phyloP scores from a whole-genome alignment of 345 rosid genomes.

The Populus alba region DNA sequence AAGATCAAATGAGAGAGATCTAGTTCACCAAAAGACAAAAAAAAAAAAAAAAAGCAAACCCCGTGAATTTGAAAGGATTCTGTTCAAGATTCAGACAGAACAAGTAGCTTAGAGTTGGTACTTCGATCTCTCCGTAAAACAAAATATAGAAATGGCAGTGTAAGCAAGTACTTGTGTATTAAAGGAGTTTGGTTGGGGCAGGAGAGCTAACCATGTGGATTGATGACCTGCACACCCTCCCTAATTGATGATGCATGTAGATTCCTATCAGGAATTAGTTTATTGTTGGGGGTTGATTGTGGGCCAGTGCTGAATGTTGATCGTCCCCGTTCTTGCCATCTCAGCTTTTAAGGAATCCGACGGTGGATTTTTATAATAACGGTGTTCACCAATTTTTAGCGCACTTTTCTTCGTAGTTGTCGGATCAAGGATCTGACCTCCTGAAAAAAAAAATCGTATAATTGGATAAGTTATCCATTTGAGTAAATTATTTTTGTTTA shows the following conservation, averaged over 20 bases:
- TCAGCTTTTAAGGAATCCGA: neutral
- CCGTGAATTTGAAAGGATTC: neutral
- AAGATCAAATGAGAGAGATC: slow-evolving; percentile 33
- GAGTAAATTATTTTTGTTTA: too few species aligned
- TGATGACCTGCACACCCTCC: slow-evolving; percentile 8
- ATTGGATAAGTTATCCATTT: too few species aligned
- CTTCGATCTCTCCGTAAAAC: neutral
- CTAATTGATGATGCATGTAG: neutral
- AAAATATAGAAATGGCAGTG: neutral
- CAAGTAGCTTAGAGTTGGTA: neutral
- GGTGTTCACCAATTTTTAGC: neutral
- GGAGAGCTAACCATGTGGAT: slow-evolving; percentile 19
- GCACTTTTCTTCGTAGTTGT: neutral
- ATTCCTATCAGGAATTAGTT: neutral
- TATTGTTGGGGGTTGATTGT: neutral
- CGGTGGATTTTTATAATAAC: neutral
- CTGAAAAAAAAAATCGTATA: too few species aligned
- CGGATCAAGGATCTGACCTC: too few species aligned
- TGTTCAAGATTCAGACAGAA: neutral
- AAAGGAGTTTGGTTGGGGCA: slow-evolving; percentile 23
- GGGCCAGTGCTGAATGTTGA: neutral
- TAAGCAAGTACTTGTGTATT: neutral
- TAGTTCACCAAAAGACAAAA: slow-evolving; percentile 20
- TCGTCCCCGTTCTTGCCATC: neutral
- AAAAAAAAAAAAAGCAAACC: neutral